Base-by-base conservation (phyloP, 139 green algal species). In the Diplosphaera chodatii region DNA sequence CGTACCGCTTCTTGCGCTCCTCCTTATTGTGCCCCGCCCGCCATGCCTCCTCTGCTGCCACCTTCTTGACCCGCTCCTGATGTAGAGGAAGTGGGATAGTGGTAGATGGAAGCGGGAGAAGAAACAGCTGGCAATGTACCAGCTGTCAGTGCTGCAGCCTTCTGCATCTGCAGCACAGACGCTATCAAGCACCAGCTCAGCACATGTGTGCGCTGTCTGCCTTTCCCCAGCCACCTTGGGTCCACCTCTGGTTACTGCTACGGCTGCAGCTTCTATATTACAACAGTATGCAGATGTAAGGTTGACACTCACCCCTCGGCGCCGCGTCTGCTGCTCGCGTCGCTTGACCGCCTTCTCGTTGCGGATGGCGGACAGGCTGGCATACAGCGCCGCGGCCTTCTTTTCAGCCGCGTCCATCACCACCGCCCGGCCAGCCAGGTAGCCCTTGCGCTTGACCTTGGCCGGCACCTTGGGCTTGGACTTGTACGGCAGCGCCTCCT, bases 331-430 rank as follows among this genome's bases (percentile, higher is more conserved):
- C 72, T 86, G 68, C 55, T 89, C 88, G 10, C 77, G 68, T 55
- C 89, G 75, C 83, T 92, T 93, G 40, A 62, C 71, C 23, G 84
- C 80, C 84, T 94, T 96, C 15, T 90, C 86, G 77, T 98, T 97
- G 68, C 93, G 85, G 68, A 98, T 94, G n/a, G 94, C 89, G 68
- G 93, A 94, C 29, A 98, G 92, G 83, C 97, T 89, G 74, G 92
- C 78, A 69, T 98, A 62, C 78, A 98, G 82, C 28, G 41, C 70
- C 4, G 77, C 72, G n/a, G 76, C 69, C 40, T 74, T 71, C 27
- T 67, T 67, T 79, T 96, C 90, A 34, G 78, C 67, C 37, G 85
- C 68, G 68, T 95, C 89, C 69, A 91, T 67, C 16, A 96, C 88
- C 21, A 80, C 69, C 13, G 69, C 75, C 1, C 75, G 69, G 16